These are phyloP conservation scores for Fusarium piperis DNA, from an alignment of 2,329 filamentous ascomycete species.

Conservation along the genomic window DNA sequence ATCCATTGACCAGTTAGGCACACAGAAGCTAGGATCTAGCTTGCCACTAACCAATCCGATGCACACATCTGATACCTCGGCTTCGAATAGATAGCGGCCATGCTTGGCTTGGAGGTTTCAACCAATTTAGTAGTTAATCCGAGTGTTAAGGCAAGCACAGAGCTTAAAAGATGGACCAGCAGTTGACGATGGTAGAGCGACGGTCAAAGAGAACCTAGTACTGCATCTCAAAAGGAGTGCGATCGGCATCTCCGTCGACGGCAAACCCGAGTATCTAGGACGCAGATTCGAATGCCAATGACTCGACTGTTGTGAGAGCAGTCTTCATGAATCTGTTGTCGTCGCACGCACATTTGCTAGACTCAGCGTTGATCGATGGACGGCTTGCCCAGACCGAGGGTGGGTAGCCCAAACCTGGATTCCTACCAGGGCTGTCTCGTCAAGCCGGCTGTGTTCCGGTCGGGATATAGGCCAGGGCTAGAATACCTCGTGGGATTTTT, in stretches of 20 bases:
- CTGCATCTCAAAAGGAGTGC: background rate
- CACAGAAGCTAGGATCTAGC: background rate
- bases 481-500: slow-evolving; percentile 4
- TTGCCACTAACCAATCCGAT: background rate
- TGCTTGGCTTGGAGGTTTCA: background rate
- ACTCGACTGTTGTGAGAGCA: background rate
- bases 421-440: slow-evolving; percentile 11
- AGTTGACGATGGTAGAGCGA: background rate
- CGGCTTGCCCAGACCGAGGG: slow-evolving; percentile 3
- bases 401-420: slow-evolving; percentile 9
- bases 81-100: background rate
- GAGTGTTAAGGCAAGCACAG: background rate
- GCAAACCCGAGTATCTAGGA: background rate
- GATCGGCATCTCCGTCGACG: background rate
- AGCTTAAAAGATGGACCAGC: slow-evolving; percentile 2
- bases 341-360: slow-evolving; percentile 11
- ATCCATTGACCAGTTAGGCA: background rate
- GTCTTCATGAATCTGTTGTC: slow-evolving; percentile 7
- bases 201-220: background rate
- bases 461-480: slow-evolving; percentile 18
- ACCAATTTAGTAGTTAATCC: background rate
- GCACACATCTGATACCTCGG: slow-evolving; percentile 5
- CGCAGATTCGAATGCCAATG: background rate
- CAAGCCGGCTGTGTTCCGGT: slow-evolving; percentile 25
- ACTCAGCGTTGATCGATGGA: slow-evolving; percentile 21